phyloP scores from a whole-genome alignment of 2,329 filamentous ascomycete genomes.

The Xylaria sp. region DNA sequence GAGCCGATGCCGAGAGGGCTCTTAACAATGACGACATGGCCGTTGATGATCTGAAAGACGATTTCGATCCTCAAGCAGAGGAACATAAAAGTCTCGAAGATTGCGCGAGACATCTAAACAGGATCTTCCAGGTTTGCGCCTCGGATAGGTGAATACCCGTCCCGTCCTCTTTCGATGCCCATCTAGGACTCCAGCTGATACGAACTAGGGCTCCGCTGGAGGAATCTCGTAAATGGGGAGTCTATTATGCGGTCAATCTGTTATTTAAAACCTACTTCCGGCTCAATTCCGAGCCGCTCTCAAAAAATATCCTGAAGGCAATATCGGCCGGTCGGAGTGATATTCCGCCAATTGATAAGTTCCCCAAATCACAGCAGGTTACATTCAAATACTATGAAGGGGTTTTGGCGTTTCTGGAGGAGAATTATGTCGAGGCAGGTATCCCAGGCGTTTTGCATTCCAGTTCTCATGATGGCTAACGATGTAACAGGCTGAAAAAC shows the following conservation, averaged over 20 bases:
- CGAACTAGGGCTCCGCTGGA: constrained; percentile 76
- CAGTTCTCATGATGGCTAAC: constrained; percentile 15
- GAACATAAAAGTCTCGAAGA: constrained; percentile 90
- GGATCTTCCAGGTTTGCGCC: constrained; percentile 90
- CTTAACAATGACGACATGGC: constrained; percentile 53
- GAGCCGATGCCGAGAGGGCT: constrained; percentile 78
- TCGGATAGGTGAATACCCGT: constrained; percentile 77
- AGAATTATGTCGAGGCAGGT: constrained; percentile 82
- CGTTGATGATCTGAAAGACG: constrained; percentile 74
- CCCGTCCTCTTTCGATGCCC: not conserved
- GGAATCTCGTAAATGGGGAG: constrained; percentile 96
- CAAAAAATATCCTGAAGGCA: constrained; percentile 87
- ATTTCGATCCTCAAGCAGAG: constrained; percentile 79
- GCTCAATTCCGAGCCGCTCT: constrained; percentile 88
- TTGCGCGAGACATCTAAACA: constrained; percentile 88
- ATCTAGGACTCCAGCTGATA: constrained; percentile 35
- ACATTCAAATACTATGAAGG: constrained; percentile 98
- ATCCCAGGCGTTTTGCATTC: constrained; percentile 35
- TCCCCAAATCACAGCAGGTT: constrained; percentile 89
- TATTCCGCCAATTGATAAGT: constrained; percentile 81
- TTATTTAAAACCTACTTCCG: constrained; percentile 99
- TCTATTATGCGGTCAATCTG: constrained; percentile 93
- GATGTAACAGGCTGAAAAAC: constrained; percentile 73
- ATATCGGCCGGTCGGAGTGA: constrained; percentile 81
- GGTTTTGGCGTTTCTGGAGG: constrained; percentile 92